These are phyloP conservation scores for Thermothelomyces thermophilus DNA, from an alignment of 2,329 filamentous ascomycete species.

Conservation along the genomic window DNA sequence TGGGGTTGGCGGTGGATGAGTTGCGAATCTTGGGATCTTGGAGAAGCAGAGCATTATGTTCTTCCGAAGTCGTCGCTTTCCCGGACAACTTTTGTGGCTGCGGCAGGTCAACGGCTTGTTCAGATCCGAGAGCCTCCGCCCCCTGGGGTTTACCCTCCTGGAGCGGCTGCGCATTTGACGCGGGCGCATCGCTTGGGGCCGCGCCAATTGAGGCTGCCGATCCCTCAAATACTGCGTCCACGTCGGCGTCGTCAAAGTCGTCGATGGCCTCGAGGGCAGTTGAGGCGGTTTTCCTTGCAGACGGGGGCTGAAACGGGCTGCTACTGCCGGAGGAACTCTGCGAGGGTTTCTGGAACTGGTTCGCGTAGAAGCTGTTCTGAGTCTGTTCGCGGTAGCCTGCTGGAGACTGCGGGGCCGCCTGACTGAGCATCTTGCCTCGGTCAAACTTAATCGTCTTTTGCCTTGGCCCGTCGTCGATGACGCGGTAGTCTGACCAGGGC, in stretches of 20 bases:
- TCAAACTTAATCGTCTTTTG: constrained; percentile 68
- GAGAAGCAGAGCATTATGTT: constrained; percentile 82
- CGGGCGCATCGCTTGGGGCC: too few relatives aligned
- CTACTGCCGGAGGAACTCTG: constrained; percentile 24
- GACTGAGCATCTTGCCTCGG: constrained; percentile 58
- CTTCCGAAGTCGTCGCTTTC: constrained; percentile 66
- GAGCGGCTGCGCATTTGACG: too few relatives aligned
- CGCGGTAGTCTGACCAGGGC: constrained; percentile 78
- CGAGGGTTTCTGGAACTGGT: constrained; percentile 50
- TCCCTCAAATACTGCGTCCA: constrained; percentile 27
- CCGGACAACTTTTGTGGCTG: constrained; percentile 3
- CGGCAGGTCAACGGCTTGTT: background rate
- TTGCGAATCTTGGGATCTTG: constrained; percentile 80
- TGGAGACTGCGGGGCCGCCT: constrained; percentile 50
- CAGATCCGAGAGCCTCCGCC: background rate
- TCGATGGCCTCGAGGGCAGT: constrained; percentile 32
- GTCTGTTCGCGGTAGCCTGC: constrained; percentile 75
- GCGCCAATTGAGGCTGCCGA: too few relatives aligned
- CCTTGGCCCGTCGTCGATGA: constrained; percentile 74
- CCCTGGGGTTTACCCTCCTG: too few relatives aligned
- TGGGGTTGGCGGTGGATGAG: constrained; percentile 84
- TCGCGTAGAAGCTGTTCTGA: constrained; percentile 74
- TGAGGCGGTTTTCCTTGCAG: constrained; percentile 15
- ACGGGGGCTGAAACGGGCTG: constrained; percentile 20
- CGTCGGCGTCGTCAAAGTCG: constrained; percentile 34